Conservation (phyloP, 352 stramenopile genomes). For the Pythium sukuiense region DNA sequence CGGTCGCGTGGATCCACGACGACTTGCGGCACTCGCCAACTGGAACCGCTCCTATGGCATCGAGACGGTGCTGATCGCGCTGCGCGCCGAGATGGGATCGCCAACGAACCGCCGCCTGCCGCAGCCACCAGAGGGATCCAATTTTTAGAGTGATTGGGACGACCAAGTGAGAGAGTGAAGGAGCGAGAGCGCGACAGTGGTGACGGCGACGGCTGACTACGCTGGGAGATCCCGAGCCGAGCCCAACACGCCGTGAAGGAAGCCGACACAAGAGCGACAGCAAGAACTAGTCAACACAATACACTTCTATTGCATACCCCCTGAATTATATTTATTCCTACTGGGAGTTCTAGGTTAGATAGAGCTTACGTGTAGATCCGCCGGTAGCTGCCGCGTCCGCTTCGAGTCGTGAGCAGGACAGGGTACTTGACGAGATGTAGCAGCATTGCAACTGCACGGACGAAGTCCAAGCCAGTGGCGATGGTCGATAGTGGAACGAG, state of each 20-base stretch:
- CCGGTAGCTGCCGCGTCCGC: not conserved
- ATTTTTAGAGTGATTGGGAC: slow-evolving; percentile 74
- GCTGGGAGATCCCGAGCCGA: too few species aligned
- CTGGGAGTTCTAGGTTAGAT: not conserved
- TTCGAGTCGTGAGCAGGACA: slow-evolving; percentile 17
- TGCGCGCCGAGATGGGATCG: slow-evolving; percentile 90
- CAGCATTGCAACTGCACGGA: slow-evolving; percentile 52
- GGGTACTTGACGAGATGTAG: slow-evolving; percentile 53
- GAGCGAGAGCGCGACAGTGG: not conserved
- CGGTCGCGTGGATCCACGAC: slow-evolving; percentile 78
- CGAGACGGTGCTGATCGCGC: slow-evolving; percentile 87
- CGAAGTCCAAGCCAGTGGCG: slow-evolving; percentile 54
- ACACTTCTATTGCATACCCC: slow-evolving; percentile 23
- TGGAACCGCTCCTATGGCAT: slow-evolving; percentile 91
- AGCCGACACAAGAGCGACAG: not conserved
- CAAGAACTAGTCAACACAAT: slow-evolving; percentile 1
- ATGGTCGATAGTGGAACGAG: slow-evolving; percentile 63
- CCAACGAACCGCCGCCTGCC: slow-evolving; percentile 88
- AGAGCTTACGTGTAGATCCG: not conserved
- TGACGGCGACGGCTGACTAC: not conserved
- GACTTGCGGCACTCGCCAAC: slow-evolving; percentile 62
- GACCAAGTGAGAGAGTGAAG: not conserved
- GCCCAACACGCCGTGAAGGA: too few species aligned
- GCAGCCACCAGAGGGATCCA: slow-evolving; percentile 88
- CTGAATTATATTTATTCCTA: slow-evolving; percentile 2